Evolutionary conservation across 164 flowering plant species (phyloP).

Genomic region (Buxus sempervirens): DNA sequence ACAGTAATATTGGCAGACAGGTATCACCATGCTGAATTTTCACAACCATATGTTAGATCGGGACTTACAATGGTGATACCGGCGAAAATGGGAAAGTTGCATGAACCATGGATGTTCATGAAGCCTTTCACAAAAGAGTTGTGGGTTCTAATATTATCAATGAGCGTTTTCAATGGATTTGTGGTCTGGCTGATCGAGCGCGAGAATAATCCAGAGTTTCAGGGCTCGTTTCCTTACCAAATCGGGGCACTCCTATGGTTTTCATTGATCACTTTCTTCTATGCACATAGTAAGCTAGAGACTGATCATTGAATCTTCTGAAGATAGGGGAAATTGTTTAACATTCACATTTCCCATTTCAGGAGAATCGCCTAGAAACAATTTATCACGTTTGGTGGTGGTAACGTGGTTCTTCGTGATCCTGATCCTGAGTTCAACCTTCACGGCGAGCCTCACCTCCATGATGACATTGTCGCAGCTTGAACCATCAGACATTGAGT

Average conservation of each 20-base stretch:
- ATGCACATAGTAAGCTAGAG: background rate
- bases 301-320: too few species aligned
- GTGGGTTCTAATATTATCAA: background rate
- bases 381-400: background rate
- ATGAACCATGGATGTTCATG: constrained; percentile 9
- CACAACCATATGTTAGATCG: constrained; percentile 18
- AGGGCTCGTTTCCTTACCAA: background rate
- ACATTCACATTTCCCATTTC: background rate
- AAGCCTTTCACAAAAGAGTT: constrained; percentile 10
- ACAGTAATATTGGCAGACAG: constrained; percentile 8
- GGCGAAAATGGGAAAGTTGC: background rate
- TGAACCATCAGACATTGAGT: background rate
- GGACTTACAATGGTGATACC: constrained; percentile 19
- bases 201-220: background rate
- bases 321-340: too few species aligned
- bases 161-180: background rate
- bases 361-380: background rate
- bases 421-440: background rate
- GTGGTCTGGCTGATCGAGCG: constrained; percentile 1
- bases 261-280: background rate
- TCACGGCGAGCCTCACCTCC: background rate
- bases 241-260: background rate
- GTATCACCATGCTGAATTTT: constrained; percentile 12
- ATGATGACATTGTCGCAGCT: background rate
- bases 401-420: background rate